Evolutionary conservation across 177 flowering plant species (phyloP), one percentile per base, ranked within the genome.

Genomic region (Vitis hybrid): DNA sequence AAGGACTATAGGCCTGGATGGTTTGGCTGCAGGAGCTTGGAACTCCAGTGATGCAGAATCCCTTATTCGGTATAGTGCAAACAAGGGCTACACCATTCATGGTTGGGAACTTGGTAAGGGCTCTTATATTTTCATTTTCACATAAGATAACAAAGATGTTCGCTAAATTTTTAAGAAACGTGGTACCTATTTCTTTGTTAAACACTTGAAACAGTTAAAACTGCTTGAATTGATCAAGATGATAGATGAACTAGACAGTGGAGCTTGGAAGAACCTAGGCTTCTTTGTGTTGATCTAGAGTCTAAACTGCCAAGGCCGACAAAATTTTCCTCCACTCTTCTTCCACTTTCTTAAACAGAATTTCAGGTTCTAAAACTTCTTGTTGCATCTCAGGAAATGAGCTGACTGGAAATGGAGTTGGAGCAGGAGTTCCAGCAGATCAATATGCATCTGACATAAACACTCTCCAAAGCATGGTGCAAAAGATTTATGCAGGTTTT

Each of bases 51-150:
- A 84, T 80, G 85, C 83, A 27, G 79, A 78, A 57, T 52, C 75
- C 50, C 72, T 84, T 11, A 75, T 84, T 2, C 58, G 68, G 10
- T 84, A 84, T 30, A 79, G 83, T 3, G 70, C 67, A 63, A 72
- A 72, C 16, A 79, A 81, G 54, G 78, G 80, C 54, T 79, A 79
- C 58, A 63, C 52, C 1, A 79, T 84, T 4, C 69, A 75, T 63
- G 85, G 83, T 7, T 84, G 81, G 85, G 87, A 84, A 52, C 79
- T 84, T 7, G 87, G 87, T 81, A 72, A 64, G 73, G 4, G 56
- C 32, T 66, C 15, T 8, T 60, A n/a, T 9, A n/a, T 19, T 16
- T 14, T 16, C 14, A 6, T 19, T 57, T 2, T 3, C 18, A 24
- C 27, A 24, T 0, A 0, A 35, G 46, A 35, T 35, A 35, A 35